Conservation (phyloP, 1,284 basidiomycete species). For the Dichomitus squalens region DNA sequence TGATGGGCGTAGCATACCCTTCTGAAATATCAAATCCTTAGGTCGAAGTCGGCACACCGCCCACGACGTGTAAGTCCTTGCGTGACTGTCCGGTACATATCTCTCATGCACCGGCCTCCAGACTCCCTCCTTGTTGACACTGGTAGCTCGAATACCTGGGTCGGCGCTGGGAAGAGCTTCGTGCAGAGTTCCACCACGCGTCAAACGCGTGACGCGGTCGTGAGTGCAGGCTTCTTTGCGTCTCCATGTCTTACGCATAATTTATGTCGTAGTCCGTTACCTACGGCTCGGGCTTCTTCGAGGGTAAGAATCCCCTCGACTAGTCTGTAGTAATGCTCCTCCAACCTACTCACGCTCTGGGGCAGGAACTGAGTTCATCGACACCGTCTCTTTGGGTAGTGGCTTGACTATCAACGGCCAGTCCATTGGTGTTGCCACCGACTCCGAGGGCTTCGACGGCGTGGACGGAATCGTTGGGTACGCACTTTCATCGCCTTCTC, state of each 20-base stretch:
- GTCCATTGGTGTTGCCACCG: constrained; percentile 59
- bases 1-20: neutral
- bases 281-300: constrained; percentile 58
- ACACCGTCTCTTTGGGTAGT: constrained; percentile 38
- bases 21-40: constrained; percentile 1
- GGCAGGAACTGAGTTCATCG: constrained; percentile 45
- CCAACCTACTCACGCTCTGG: neutral
- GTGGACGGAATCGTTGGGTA: constrained; percentile 58
- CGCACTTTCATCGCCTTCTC: neutral
- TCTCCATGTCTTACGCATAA: neutral
- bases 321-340: neutral
- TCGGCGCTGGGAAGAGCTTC: constrained; percentile 55
- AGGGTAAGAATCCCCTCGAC: constrained; percentile 33
- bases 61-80: constrained; percentile 34
- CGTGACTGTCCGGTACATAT: neutral
- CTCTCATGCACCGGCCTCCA: constrained; percentile 5
- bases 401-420: constrained; percentile 42
- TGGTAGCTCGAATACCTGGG: constrained; percentile 64
- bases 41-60: constrained; percentile 38
- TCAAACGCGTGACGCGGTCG: constrained; percentile 37
- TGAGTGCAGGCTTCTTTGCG: constrained; percentile 27
- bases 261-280: constrained; percentile 41
- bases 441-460: constrained; percentile 40
- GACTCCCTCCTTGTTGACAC: constrained; percentile 35
- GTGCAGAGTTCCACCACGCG: constrained; percentile 50